Conservation (phyloP, 2,329 filamentous ascomycete species). For the Penicillium sp. region DNA sequence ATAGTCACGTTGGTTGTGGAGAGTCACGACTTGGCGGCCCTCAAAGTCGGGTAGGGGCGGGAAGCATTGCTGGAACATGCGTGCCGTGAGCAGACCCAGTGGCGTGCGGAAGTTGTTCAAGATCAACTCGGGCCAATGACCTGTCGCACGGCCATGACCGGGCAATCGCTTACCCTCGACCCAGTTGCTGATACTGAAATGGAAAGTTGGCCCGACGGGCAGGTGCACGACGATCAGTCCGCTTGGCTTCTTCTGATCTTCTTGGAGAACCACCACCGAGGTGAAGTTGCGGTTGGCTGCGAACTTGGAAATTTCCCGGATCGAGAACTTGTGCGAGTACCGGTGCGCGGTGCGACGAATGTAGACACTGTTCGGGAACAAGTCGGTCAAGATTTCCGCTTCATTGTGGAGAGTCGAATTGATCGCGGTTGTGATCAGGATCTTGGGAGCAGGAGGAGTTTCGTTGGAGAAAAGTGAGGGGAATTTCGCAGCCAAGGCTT, state of each 20-base stretch:
- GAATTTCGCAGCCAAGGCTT: conserved; percentile 56
- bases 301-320: conserved; percentile 84
- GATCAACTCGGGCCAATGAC: conserved; percentile 82
- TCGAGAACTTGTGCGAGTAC: conserved; percentile 82
- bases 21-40: conserved; percentile 81
- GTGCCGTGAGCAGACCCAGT: conserved; percentile 78
- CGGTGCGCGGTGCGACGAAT: conserved; percentile 78
- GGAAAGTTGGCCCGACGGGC: conserved; percentile 80
- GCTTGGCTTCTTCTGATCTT: conserved; percentile 79
- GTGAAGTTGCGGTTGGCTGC: conserved; percentile 78
- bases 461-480: conserved; percentile 51
- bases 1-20: conserved; percentile 94
- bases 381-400: conserved; percentile 66
- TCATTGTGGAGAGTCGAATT: conserved; percentile 83
- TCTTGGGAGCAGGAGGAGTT: conserved; percentile 62
- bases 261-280: conserved; percentile 74
- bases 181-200: conserved; percentile 88
- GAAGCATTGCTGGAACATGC: conserved; percentile 74
- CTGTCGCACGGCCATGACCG: conserved; percentile 83
- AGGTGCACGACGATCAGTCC: conserved; percentile 80
- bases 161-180: conserved; percentile 80
- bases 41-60: conserved; percentile 76
- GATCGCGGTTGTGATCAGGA: conserved; percentile 85
- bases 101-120: conserved; percentile 95
- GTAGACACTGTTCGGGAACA: conserved; percentile 78